Percentiles rank a stretch among this genome's conserved stretches.
These are phyloP conservation scores for Hygrocybe punicea DNA, from an alignment of 768 basidiomycete genomes.

Conservation along the genomic window DNA sequence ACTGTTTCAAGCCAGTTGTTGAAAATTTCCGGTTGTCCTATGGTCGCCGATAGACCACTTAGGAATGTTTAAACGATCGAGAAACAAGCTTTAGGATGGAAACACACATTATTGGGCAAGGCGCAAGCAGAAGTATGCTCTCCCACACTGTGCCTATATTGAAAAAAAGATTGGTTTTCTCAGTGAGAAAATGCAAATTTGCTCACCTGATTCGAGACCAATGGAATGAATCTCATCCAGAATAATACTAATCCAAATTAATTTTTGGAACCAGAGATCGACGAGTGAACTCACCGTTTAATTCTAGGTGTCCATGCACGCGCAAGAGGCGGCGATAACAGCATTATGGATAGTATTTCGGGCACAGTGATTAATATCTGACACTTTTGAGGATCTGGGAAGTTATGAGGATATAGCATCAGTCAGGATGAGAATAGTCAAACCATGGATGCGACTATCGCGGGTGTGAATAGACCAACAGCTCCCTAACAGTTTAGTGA, in stretches of 20 bases:
- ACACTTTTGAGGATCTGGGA: conserved; percentile 54
- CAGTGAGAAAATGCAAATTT: neutral
- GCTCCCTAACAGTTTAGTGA: conserved; percentile 38
- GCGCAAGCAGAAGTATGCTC: conserved; percentile 65
- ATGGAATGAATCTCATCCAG: conserved; percentile 68
- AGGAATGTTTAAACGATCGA: neutral
- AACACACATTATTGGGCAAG: conserved; percentile 67
- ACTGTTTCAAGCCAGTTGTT: conserved; percentile 63
- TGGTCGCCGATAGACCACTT: conserved; percentile 69
- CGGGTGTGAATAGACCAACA: conserved; percentile 67
- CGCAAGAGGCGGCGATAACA: conserved; percentile 65
- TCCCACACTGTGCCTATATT: conserved; percentile 61
- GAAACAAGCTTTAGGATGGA: conserved; percentile 10
- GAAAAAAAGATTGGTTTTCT: too few relatives aligned
- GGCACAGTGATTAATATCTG: conserved; percentile 76
- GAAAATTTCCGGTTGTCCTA: conserved; percentile 63
- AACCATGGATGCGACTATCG: conserved; percentile 52
- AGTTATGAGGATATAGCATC: too few relatives aligned
- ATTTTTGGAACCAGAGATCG: conserved; percentile 1
- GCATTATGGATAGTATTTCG: conserved; percentile 64
- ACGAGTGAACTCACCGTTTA: conserved; percentile 43
- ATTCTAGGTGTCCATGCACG: conserved; percentile 59
- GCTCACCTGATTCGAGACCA: conserved; percentile 56
- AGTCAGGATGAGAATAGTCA: neutral
- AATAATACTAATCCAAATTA: conserved; percentile 49